These are phyloP conservation scores for Aspergillus ruber DNA, from an alignment of 2,329 filamentous ascomycete genomes.

Conservation along the genomic window DNA sequence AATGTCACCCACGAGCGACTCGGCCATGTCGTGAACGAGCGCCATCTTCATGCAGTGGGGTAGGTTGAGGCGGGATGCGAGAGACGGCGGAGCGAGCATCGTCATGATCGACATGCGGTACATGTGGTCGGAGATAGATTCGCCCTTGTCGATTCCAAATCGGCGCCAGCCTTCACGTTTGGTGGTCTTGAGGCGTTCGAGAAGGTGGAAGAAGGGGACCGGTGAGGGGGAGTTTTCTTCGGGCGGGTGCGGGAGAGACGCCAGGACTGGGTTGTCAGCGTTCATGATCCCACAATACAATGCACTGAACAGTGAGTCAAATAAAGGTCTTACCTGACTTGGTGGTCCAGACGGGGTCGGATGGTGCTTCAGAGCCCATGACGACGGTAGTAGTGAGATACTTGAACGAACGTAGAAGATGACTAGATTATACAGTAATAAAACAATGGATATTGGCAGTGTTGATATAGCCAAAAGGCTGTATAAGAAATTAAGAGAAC, in stretches of 20 bases:
- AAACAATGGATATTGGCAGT: not conserved
- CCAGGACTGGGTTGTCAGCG: conserved; percentile 48
- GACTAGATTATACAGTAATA: not conserved
- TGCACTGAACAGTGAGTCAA: no score
- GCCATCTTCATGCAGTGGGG: conserved; percentile 89
- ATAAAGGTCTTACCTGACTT: conserved; percentile 24
- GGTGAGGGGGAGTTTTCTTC: conserved; percentile 62
- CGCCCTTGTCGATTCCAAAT: conserved; percentile 68
- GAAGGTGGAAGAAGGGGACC: conserved; percentile 85
- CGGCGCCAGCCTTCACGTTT: conserved; percentile 94
- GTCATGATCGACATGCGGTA: conserved; percentile 98
- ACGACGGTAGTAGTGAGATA: conserved; percentile 2
- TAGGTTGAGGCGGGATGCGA: conserved; percentile 67
- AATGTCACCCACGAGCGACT: conserved; percentile 90
- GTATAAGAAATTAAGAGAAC: not conserved
- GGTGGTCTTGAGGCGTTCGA: conserved; percentile 90
- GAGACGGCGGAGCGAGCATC: conserved; percentile 75
- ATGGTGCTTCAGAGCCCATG: conserved; percentile 25
- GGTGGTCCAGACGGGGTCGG: conserved; percentile 26
- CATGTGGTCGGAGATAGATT: conserved; percentile 98
- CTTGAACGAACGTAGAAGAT: not conserved
- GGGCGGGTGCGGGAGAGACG: conserved; percentile 56
- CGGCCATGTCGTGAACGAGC: conserved; percentile 95
- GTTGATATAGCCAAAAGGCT: not conserved
- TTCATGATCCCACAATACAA: no score